phyloP scores from a whole-genome alignment of 1,284 basidiomycete species.

The Naganishia sp. region DNA sequence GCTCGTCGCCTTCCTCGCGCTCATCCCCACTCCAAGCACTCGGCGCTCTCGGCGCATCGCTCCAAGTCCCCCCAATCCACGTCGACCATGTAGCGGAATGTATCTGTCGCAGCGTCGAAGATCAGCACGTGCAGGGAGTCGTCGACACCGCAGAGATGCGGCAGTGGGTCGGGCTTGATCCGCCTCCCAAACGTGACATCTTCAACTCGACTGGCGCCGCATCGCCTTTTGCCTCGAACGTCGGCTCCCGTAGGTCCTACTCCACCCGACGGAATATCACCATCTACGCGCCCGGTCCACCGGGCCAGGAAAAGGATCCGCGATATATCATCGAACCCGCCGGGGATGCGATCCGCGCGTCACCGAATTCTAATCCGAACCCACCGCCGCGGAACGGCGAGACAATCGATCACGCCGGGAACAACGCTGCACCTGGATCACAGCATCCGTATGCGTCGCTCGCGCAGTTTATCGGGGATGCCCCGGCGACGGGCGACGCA shows the following conservation, averaged over 20 bases:
- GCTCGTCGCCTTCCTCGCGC: constrained; percentile 10
- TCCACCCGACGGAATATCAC: constrained; percentile 4
- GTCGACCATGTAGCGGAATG: constrained; percentile 93
- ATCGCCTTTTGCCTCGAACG: background rate
- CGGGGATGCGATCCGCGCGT: constrained; percentile 10
- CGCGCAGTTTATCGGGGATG: constrained; percentile 21
- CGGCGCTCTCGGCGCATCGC: constrained; percentile 71
- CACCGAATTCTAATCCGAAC: background rate
- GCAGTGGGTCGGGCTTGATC: constrained; percentile 73
- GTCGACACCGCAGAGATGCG: constrained; percentile 75
- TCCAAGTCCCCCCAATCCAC: constrained; percentile 84
- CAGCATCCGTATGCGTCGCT: constrained; percentile 25
- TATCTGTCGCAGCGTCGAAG: constrained; percentile 55
- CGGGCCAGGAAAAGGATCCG: constrained; percentile 21
- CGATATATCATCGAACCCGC: constrained; percentile 29
- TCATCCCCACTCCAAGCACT: constrained; percentile 44
- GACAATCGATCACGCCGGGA: constrained; percentile 17
- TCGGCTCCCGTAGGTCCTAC: background rate
- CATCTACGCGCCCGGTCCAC: constrained; percentile 21
- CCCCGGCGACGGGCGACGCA: background rate
- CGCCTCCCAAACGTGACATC: constrained; percentile 51
- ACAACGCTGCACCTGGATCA: constrained; percentile 6
- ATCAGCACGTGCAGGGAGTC: constrained; percentile 64
- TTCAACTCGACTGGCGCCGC: background rate
- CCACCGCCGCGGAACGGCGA: background rate